Percentiles rank a stretch among this genome's conserved stretches.
Conservation (phyloP, 2,329 filamentous ascomycete genomes). For the Albifimbria verrucaria region DNA sequence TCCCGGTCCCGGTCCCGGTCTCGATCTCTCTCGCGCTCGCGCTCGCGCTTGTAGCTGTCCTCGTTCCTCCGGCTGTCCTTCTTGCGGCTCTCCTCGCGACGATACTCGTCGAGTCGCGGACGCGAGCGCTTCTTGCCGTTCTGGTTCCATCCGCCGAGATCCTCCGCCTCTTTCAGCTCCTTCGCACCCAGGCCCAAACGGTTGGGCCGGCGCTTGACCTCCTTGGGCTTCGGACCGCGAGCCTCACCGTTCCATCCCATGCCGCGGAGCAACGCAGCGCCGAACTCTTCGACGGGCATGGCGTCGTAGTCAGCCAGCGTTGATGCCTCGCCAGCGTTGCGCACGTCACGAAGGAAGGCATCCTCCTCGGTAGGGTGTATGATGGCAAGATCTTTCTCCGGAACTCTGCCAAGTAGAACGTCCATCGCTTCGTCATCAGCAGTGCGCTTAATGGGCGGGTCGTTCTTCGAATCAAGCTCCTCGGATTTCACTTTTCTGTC, state of each 20-base stretch:
- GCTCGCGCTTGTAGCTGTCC: conserved; percentile 43
- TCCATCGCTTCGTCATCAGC: conserved; percentile 58
- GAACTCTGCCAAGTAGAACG: conserved; percentile 59
- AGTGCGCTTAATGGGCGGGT: conserved; percentile 10
- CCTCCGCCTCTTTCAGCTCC: conserved; percentile 66
- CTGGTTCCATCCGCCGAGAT: conserved; percentile 79
- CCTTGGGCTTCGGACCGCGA: conserved; percentile 50
- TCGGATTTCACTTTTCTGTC: not conserved
- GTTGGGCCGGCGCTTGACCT: conserved; percentile 70
- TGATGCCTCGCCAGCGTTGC: conserved; percentile 69
- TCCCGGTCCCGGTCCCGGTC: conserved; percentile 30
- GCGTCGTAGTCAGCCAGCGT: conserved; percentile 81
- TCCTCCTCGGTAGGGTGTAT: conserved; percentile 61
- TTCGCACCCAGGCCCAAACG: conserved; percentile 88
- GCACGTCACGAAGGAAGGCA: conserved; percentile 67
- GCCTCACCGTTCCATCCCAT: conserved; percentile 89
- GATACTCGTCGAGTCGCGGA: conserved; percentile 49
- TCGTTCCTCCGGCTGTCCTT: conserved; percentile 40
- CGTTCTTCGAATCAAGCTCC: not conserved
- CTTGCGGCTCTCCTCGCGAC: conserved; percentile 38
- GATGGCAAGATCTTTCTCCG: conserved; percentile 41
- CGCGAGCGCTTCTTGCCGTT: conserved; percentile 49
- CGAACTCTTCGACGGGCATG: conserved; percentile 92
- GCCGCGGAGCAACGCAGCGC: conserved; percentile 80
- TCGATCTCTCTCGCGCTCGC: conserved; percentile 35